Evolutionary conservation across 331 rosid species (phyloP), one percentile per base, ranked within the genome.

Genomic region (Stylosanthes scabra): DNA sequence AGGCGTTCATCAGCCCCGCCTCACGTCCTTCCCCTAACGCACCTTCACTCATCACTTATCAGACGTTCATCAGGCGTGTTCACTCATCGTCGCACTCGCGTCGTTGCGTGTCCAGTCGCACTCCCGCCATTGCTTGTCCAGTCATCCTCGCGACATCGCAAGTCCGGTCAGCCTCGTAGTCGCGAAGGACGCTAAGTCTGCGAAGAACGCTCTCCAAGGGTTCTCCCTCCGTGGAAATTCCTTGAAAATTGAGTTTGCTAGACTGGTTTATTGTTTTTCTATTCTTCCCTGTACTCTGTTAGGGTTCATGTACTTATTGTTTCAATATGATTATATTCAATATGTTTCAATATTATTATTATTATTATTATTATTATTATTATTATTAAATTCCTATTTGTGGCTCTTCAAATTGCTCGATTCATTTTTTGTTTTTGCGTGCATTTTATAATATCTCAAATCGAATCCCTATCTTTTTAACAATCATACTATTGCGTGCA

Each of bases 191-290:
- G 92, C 98, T 7, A 87, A 83, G 78, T 91, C 97, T 11, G 98
- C 98, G 16, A 91, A 91, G 82, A 85, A 83, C 25, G 88, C 94
- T 29, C 79, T 93, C n/a, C 97, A 93, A 79, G 93, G 96, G 5
- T 70, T 82, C 66, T 49, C 60, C 57, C 72, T 91, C 25, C 97
- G 86, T 1, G 96, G 97, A n/a, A 74, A 27, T 46, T 71, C 88
- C 44, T 46, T 93, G 71, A 93, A 91, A 73, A 93, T 93, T 64
- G 97, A 93, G 78, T 93, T 93, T 83, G 97, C 98, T 1, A 85
- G 96, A 83, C 97, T 97, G 97, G 98, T 93, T n/a, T n/a, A n/a
- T 91, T 74, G 98, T 93, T 85, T 85, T 88, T 70, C 68, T 81
- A 86, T 72, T 86, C 86, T 80, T 71, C n/a, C n/a, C n/a, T 81